These are phyloP conservation scores for Diospyros lotus DNA, from an alignment of 148 eudicot species.

Conservation along the genomic window DNA sequence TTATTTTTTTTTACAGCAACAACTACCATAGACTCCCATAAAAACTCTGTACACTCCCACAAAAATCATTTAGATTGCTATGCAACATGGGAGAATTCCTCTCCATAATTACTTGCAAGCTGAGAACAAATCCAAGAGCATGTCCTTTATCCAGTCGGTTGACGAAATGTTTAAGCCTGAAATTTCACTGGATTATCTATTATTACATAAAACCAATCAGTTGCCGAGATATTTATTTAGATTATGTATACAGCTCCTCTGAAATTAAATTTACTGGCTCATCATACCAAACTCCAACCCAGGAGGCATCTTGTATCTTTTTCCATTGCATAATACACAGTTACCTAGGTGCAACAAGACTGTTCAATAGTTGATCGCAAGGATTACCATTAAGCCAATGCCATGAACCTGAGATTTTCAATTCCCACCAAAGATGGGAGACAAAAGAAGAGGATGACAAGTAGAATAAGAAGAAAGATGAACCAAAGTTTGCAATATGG, in stretches of 20 bases:
- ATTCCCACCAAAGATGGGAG: background rate
- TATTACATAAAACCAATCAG: no score
- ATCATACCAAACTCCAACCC: background rate
- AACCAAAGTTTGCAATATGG: background rate
- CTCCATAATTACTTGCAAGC: no score
- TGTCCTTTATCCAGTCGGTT: no score
- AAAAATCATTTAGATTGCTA: no score
- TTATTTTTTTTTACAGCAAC: no score
- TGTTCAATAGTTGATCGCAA: background rate
- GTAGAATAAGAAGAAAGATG: background rate
- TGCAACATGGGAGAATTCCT: no score
- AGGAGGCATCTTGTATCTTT: background rate
- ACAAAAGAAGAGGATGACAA: background rate
- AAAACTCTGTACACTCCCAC: no score
- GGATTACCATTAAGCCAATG: background rate
- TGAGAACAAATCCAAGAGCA: no score
- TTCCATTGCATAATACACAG: background rate
- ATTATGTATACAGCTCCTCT: background rate
- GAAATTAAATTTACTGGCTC: background rate
- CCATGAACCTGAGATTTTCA: background rate
- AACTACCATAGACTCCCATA: no score
- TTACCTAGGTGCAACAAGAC: conserved; percentile 7
- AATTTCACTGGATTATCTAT: no score
- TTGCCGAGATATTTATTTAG: background rate
- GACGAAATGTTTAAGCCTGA: no score